These are phyloP conservation scores for Chlamydomonas sp. DNA, from an alignment of 139 green algal species.

Conservation along the genomic window DNA sequence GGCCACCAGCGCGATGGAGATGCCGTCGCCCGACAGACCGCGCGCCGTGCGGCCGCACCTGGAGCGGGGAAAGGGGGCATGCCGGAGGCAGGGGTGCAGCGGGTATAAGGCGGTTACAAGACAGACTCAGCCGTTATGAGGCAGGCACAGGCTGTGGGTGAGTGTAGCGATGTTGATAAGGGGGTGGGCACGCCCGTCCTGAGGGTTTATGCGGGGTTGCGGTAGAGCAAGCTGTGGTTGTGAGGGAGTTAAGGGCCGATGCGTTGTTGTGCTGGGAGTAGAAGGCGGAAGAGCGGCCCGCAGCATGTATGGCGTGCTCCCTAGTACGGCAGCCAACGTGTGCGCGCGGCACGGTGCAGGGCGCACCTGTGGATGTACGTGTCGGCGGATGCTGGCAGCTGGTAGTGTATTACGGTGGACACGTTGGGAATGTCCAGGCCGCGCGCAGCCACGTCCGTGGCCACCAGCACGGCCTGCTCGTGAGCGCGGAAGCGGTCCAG, in stretches of 20 bases:
- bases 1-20: constrained; percentile 81
- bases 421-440: constrained; percentile 92
- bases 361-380: constrained; percentile 94
- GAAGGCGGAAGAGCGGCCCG: too few species aligned
- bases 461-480: constrained; percentile 85
- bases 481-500: constrained; percentile 91
- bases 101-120: background rate
- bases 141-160: background rate
- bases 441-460: constrained; percentile 96
- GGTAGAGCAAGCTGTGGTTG: too few species aligned
- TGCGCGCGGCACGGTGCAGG: too few species aligned
- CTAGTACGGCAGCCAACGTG: too few species aligned
- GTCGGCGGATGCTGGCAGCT: constrained; percentile 91
- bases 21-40: constrained; percentile 70
- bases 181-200: background rate
- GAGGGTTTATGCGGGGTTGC: too few species aligned
- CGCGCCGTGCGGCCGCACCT: constrained; percentile 82
- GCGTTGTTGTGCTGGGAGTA: too few species aligned
- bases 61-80: background rate
- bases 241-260: too few species aligned
- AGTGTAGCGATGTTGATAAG: background rate
- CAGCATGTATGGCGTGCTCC: too few species aligned
- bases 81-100: background rate
- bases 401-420: constrained; percentile 88
- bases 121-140: too few species aligned